Evolutionary conservation across 495 filamentous ascomycete genomes (phyloP), one percentile per base, ranked within the genome.

Genomic region (Hamigera avellanea): DNA sequence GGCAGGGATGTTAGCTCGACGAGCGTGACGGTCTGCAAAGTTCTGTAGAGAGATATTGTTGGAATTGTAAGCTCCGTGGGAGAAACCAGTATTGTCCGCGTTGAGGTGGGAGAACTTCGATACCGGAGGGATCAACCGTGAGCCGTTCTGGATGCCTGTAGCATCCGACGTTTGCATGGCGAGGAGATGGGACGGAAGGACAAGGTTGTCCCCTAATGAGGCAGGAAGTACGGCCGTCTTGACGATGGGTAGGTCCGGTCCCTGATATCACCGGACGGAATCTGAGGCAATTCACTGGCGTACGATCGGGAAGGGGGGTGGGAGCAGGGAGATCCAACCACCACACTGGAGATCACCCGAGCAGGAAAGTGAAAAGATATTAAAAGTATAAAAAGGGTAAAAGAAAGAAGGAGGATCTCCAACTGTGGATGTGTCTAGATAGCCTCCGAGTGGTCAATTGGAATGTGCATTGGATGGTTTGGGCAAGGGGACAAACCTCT

Each of bases 131-230:
- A 69, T 48, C 63, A 69, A 38, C 67, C 63, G 57, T 63, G 59
- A 44, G 56, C 62, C 47, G 52, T 54, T 75, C 64, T 49, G 67
- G 69, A 57, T 66, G 68, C 50, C 75, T 33, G 67, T 56, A 53
- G 66, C 68, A 56, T 84, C 76, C 60, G 76, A 74, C 54, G 80
- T 75, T 76, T 91, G 86, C 86, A 94, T 94, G 66, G 75, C 80
- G 44, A 31, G 73, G 57, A 81, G 72, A 69, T 83, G 79, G 60
- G 79, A 74, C 54, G 78, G 76, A 54, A 70, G 73, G 77, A 81
- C 74, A 66, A 80, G 69, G 56, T 62, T 74, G 79, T 84, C 81
- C 80, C 76, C 69, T 58, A 67, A 56, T 51, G 67, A 62, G 56
- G 73, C 70, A 49, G 76, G 76, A 66, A 81, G 58, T 48, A 79